A percentile compares a stretch with the other conserved stretches of the same genome.
These are phyloP conservation scores for Xanthoconium stramineum DNA, from an alignment of 768 basidiomycete species.

Conservation along the genomic window DNA sequence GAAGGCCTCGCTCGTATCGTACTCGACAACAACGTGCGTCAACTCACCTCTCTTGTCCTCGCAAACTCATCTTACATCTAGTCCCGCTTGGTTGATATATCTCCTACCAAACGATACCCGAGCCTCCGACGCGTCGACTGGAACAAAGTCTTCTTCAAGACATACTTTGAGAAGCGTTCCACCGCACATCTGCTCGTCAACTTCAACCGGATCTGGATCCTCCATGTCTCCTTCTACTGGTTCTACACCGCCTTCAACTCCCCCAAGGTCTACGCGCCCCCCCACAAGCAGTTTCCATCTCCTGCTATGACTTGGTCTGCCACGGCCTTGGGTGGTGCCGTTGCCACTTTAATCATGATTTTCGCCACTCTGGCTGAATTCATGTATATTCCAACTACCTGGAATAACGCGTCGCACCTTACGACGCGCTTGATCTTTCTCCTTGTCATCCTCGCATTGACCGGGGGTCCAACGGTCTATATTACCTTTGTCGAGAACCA, in stretches of 20 bases:
- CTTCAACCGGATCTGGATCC: conserved; percentile 98
- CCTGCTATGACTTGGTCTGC: conserved; percentile 94
- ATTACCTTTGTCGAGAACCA: conserved; percentile 80
- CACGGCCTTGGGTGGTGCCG: conserved; percentile 92
- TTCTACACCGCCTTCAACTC: conserved; percentile 99
- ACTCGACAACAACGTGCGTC: conserved; percentile 75
- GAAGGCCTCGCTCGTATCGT: conserved; percentile 95
- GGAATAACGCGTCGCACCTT: conserved; percentile 98
- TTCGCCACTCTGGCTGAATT: conserved; percentile 92
- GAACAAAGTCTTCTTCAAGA: conserved; percentile 97
- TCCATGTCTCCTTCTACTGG: conserved; percentile 91
- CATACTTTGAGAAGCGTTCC: conserved; percentile 96
- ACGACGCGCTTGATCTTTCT: conserved; percentile 92
- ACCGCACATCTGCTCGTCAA: conserved; percentile 92
- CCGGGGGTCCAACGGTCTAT: conserved; percentile 91
- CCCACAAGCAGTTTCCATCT: conserved; percentile 61
- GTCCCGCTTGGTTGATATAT: conserved; percentile 88
- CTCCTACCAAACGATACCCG: conserved; percentile 91
- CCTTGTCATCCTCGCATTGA: conserved; percentile 87
- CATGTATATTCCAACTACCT: conserved; percentile 95
- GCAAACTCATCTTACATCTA: conserved; percentile 29
- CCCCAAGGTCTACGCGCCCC: conserved; percentile 83
- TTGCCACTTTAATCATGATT: conserved; percentile 93
- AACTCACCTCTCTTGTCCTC: background rate
- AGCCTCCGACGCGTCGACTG: conserved; percentile 91